These are phyloP conservation scores for Bruguiera sexangula DNA, from an alignment of 345 rosid species.

Conservation along the genomic window DNA sequence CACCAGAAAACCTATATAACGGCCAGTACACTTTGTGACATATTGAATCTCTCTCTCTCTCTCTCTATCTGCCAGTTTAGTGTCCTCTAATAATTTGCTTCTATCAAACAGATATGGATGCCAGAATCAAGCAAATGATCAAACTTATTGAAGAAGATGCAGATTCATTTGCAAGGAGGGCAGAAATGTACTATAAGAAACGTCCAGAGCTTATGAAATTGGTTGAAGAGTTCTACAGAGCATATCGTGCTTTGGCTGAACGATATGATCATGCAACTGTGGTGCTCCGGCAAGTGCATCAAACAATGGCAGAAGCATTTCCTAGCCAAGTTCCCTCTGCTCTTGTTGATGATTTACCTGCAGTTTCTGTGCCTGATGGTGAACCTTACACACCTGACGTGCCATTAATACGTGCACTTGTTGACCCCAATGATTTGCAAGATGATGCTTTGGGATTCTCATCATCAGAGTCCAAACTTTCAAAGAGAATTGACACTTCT, in stretches of 20 bases:
- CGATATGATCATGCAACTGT: conserved; percentile 97
- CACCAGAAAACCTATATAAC: too few species aligned
- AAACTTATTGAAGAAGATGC: conserved; percentile 98
- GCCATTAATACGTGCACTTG: conserved; percentile 41
- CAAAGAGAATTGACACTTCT: conserved; percentile 59
- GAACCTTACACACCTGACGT: conserved; percentile 78
- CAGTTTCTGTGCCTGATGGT: conserved; percentile 43
- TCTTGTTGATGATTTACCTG: conserved; percentile 63
- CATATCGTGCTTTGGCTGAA: conserved; percentile 96
- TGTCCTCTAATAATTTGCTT: conserved; percentile 5
- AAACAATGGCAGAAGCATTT: conserved; percentile 88
- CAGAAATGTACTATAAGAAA: conserved; percentile 98
- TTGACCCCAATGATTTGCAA: conserved; percentile 55
- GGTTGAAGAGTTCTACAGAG: conserved; percentile 98
- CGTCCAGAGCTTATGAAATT: conserved; percentile 96
- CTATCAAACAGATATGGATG: conserved; percentile 78
- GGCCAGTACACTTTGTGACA: background rate
- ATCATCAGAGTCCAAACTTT: conserved; percentile 40
- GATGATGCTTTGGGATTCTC: conserved; percentile 60
- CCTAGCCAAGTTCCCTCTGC: conserved; percentile 78
- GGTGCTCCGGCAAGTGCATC: conserved; percentile 85
- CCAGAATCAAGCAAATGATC: conserved; percentile 92
- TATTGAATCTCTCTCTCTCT: background rate
- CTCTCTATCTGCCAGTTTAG: background rate
- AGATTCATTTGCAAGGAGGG: conserved; percentile 97